Base-by-base conservation (phyloP, 2,329 filamentous ascomycete genomes). In the Aureobasidium vineae region DNA sequence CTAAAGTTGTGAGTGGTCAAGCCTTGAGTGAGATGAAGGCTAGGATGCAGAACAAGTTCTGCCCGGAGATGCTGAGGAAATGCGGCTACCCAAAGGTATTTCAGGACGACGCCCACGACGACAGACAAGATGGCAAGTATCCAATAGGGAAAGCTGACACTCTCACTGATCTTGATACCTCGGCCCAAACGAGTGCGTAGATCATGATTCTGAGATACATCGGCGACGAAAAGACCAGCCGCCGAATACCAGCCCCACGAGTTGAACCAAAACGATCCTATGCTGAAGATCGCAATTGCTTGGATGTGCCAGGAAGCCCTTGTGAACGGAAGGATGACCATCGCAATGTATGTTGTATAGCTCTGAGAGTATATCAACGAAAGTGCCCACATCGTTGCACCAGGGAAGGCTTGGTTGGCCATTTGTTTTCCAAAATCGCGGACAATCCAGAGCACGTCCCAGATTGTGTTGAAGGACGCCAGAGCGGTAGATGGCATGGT, bases 311-410 rank as follows among this genome's bases (percentile, higher is more conserved):
- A 81, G 1, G 74, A 73, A 16, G 71, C 67, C 15, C 79, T 74
- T 1, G 79, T 80, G 71, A 75, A 79, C 4, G 79, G 81, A 11
- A 81, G 74, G 63, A 80, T 80, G 65, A 81, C 71, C 79, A 81
- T 81, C 5, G 79, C 74, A 72, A 81, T 80, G 70, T 81, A 83
- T 10, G 81, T 75, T 0, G 81, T 83, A 69, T 79, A 82, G 66
- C 77, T 79, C 70, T 82, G 80, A 63, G 76, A 74, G 69, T 79
- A 82, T 19, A 82, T 74, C n/a, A 79, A 74, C 6, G 75, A 79
- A 36, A 81, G 69, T 11, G 76, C 77, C 79, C 80, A 82, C n/a
- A 82, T 71, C 0, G 78, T 81, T n/a, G 76, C 73, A 2, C 78
- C 78, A 1, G 81, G 80, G 69, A 80, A 82, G 4, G 77, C 78